Base-by-base conservation (phyloP, 2,329 filamentous ascomycete genomes). In the Byssothecium circinans region DNA sequence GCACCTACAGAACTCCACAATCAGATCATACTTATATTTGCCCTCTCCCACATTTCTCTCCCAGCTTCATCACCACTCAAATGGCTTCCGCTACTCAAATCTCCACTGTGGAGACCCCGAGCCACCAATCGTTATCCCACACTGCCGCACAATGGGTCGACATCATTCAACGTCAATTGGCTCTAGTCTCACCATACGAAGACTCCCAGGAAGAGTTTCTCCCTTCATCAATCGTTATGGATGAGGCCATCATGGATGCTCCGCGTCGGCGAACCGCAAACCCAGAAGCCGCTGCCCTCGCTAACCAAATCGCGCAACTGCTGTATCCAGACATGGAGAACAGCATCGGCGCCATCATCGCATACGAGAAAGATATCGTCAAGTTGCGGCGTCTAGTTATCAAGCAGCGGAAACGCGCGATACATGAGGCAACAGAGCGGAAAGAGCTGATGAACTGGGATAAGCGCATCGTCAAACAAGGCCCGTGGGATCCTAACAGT, bases 401-500 rank as follows among this genome's bases (percentile, higher is more conserved):
- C 1, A 37, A 52, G n/a, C 60, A 65, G 30, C 55, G 61, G 2
- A 57, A 57, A 43, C 45, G 41, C 2, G 43, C 36, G 3, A 60
- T 61, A 19, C 53, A 57, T 50, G 35, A 48, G 7, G 55, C 52
- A 2, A 59, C 53, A 4, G 47, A 52, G n/a, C 47, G 51, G 5
- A 58, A 62, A 20, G 55, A 60, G 22, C 41, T 41, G 2, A 42
- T 43, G 17, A 58, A 56, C 52, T 67, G 61, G 64, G 47, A 51
- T 27, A 52, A 57, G n/a, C 58, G 60, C 7, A 60, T 71, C 20
- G 29, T 55, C 20, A 56, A 55, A 27, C 68, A 72, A 52, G 69
- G 71, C 12, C 57, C 60, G 14, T 74, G 70, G 71, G 54, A 71
- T 45, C 60, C 61, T 27, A 15, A 41, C 12, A 42, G 51, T 10